phyloP scores from a whole-genome alignment of 2,329 filamentous ascomycete genomes.

The Lanzia echinophila region DNA sequence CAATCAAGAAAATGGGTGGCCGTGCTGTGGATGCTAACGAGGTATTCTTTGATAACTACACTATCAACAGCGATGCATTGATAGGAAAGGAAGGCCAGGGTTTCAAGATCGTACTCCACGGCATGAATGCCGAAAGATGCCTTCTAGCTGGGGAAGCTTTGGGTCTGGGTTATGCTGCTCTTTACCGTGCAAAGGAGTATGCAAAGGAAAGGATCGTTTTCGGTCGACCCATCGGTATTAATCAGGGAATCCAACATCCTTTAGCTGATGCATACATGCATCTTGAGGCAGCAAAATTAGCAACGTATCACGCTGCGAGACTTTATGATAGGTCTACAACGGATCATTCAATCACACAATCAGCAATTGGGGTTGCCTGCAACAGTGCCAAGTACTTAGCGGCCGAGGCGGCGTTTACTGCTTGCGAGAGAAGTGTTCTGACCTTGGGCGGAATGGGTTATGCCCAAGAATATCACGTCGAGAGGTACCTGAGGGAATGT shows the following conservation, averaged over 20 bases:
- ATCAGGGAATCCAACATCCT: slow-evolving; percentile 60
- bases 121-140: slow-evolving; percentile 74
- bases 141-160: slow-evolving; percentile 73
- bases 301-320: slow-evolving; percentile 58
- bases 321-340: slow-evolving; percentile 51
- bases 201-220: slow-evolving; percentile 62
- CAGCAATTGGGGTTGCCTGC: slow-evolving; percentile 56
- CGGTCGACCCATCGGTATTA: slow-evolving; percentile 56
- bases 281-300: slow-evolving; percentile 58
- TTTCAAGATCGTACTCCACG: slow-evolving; percentile 72
- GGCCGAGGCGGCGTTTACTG: slow-evolving; percentile 55
- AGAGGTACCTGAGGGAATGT: slow-evolving; percentile 58
- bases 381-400: slow-evolving; percentile 68
- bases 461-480: slow-evolving; percentile 57
- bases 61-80: slow-evolving; percentile 54
- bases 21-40: slow-evolving; percentile 79
- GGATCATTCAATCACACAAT: slow-evolving; percentile 45
- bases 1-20: slow-evolving; percentile 81
- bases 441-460: slow-evolving; percentile 60
- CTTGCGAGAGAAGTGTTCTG: slow-evolving; percentile 55
- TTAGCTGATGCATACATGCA: slow-evolving; percentile 59
- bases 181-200: slow-evolving; percentile 56
- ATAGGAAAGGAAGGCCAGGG: slow-evolving; percentile 69
- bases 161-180: slow-evolving; percentile 69
- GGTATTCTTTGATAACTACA: slow-evolving; percentile 79